Base-by-base conservation (phyloP, 345 rosid species). In the Eucalyptus lansdowneana region DNA sequence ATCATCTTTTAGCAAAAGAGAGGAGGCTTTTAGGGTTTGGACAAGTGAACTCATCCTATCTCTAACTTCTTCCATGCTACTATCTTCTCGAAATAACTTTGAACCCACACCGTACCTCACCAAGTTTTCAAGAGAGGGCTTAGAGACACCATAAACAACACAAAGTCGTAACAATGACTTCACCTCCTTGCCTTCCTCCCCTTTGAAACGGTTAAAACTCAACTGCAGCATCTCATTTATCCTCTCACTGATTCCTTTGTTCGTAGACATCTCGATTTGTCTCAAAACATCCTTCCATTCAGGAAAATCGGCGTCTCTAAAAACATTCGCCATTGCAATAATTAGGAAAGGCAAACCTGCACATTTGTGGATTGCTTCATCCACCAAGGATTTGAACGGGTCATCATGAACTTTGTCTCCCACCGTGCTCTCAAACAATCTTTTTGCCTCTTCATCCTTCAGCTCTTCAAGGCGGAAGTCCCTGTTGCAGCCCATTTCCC, bases 21-120 rank as follows among this genome's bases (percentile, higher is more conserved):
- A 37, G 14, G 81, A 19, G 1, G 27, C 81, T 19, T 72, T 1
- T 2, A 72, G 0, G 0, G 2, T 5, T 1, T 0, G 27, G 27
- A 72, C 0, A 0, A 4, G 0, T 5, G 45, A 10, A 5, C 0
- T 0, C 8, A 72, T 1, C 6, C 81, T 72, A 5, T 34, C 1
- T 72, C 44, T 1, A 5, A 6, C 14, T 17, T 69, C 80, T 17
- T 69, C 25, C 7, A 69, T 5, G 14, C 1, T n/a, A 2, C 3
- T 9, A 8, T 4, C 4, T 10, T 9, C 7, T 34, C 1, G 4
- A 34, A 69, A 69, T 34, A 69, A 9, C 44, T 8, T 11, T 0
- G 0, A 34, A 72, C 81, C 81, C 13, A 34, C 0, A 5, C 81
- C 0, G 0, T 72, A 72, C 7, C 14, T 72, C 81, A 72, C 81